These are phyloP conservation scores for Hanseniaspora meyeri DNA, from an alignment of 805 yeast species.

Conservation along the genomic window DNA sequence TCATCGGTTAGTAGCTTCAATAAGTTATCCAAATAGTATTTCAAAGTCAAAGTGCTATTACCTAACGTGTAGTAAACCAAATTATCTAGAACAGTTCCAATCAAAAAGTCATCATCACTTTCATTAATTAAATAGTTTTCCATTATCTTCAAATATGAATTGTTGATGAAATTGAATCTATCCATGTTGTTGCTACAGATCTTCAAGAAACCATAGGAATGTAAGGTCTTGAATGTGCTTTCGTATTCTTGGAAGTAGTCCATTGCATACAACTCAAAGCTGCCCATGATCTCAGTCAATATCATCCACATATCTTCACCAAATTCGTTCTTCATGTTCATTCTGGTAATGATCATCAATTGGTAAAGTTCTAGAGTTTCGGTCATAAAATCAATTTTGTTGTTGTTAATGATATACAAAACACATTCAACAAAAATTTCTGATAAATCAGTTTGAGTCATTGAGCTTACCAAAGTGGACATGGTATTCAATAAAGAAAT, in stretches of 20 bases:
- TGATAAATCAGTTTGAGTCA: constrained; percentile 45
- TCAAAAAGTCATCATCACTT: constrained; percentile 27
- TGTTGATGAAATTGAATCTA: constrained; percentile 23
- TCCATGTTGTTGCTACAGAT: constrained; percentile 1
- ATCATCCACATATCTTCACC: constrained; percentile 44
- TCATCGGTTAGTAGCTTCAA: constrained; percentile 14
- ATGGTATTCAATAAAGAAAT: constrained; percentile 57
- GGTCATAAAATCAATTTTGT: constrained; percentile 46
- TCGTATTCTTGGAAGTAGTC: constrained; percentile 47
- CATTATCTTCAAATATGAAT: constrained; percentile 22
- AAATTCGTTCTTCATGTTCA: constrained; percentile 33
- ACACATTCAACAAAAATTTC: constrained; percentile 47
- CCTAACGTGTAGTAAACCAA: constrained; percentile 24
- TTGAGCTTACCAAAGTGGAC: constrained; percentile 58
- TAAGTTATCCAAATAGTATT: constrained; percentile 16
- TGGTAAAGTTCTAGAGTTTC: constrained; percentile 55
- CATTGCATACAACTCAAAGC: constrained; percentile 47
- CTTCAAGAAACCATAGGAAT: constrained; percentile 37
- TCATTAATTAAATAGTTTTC: constrained; percentile 16
- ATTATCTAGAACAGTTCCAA: constrained; percentile 29
- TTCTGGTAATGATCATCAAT: constrained; percentile 39
- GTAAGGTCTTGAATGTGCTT: constrained; percentile 45
- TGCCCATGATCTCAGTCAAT: constrained; percentile 36
- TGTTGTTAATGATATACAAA: constrained; percentile 45
- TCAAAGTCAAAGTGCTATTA: constrained; percentile 25